Base-by-base conservation (phyloP, 768 basidiomycete genomes). In the Suillus weaverae region DNA sequence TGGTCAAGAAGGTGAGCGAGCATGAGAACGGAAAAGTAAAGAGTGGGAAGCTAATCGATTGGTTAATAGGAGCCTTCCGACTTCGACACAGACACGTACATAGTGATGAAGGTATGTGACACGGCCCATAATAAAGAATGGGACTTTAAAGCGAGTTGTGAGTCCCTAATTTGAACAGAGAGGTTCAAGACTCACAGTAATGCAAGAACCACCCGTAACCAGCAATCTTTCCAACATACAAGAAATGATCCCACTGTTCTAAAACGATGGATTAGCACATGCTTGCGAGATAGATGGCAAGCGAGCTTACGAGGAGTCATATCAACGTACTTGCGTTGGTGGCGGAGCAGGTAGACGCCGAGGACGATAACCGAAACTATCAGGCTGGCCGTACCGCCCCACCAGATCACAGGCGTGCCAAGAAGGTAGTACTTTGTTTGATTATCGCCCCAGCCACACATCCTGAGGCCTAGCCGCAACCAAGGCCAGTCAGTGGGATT, bases 51-150 rank as follows among this genome's bases (percentile, higher is more conserved):
- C 92, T 95, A 70, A 2, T 64, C 33, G 60, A 10, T 50, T 43
- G 22, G 26, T n/a, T 18, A 30, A 30, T 63, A 43, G 32, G 4
- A 48, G 10, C 9, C 33, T 20, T 33, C 44, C 61, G 46, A 35
- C 44, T 38, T 41, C 60, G 7, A 38, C 1, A 1, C 13, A 48
- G 8, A 14, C 33, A 85, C 92, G 68, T 70, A 96, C 94, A 74
- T 97, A 98, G 81, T 97, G 95, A 76, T 99, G 97, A 33, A 99
- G 80, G 70, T 98, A 98, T 36, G 95, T 97, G 4, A 95, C 93
- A 65, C 95, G 93, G 26, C 94, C 96, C 97, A 99, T 99, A 80
- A 98, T 89, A 69, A 98, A 80, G 89, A 98, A 99, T 2, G 97
- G 97, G 30, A 90, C 96, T 97, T 70, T 11, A 68, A 26, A 60